These are phyloP conservation scores for Xylariaceae sp. DNA, from an alignment of 2,329 filamentous ascomycete genomes.

Conservation along the genomic window DNA sequence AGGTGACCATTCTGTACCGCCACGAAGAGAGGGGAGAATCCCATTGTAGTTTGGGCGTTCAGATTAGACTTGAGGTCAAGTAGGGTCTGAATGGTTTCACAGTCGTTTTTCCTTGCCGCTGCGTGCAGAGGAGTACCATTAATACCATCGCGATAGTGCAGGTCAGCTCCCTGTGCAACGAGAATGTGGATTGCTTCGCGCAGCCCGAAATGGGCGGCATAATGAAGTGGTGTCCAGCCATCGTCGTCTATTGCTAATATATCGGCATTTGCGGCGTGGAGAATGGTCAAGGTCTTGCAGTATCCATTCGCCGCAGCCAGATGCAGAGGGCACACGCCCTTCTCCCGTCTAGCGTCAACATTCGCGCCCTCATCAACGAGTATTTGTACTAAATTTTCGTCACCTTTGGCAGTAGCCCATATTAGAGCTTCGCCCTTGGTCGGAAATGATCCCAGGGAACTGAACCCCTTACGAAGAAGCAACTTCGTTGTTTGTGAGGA, in stretches of 20 bases:
- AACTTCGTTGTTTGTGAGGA: background rate
- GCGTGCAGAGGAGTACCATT: background rate
- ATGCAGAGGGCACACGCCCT: background rate
- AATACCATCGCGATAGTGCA: background rate
- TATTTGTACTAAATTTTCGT: background rate
- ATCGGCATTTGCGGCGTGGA: background rate
- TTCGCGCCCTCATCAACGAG: background rate
- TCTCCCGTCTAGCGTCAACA: background rate
- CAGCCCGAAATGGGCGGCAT: background rate
- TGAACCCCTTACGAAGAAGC: background rate
- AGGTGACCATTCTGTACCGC: background rate
- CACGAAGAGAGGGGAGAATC: background rate
- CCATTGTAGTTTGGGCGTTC: background rate
- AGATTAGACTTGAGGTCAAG: background rate
- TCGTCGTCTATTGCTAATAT: background rate
- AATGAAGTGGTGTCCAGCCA: background rate
- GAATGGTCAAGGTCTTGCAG: background rate
- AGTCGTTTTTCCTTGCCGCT: background rate
- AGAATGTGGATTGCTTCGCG: background rate
- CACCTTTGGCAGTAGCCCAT: background rate
- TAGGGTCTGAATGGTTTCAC: background rate
- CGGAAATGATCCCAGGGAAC: background rate
- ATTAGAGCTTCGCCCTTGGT: background rate
- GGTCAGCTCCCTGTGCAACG: background rate
- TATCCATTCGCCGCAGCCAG: background rate